phyloP scores from a whole-genome alignment of 2,329 filamentous ascomycete species.

The Fusarium algeriense region DNA sequence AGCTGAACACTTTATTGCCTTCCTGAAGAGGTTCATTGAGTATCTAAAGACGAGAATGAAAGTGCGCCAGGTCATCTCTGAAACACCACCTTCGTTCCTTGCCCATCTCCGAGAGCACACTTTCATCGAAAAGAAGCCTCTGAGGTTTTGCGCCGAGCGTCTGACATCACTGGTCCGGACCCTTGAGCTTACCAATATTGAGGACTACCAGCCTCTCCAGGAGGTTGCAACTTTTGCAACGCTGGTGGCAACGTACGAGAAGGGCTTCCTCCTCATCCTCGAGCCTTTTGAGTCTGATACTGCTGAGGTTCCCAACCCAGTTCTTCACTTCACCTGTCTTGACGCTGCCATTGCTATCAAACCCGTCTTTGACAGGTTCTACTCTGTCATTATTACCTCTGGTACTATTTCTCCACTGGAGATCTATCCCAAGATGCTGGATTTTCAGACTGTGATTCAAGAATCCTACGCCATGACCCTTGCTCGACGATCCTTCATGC shows the following conservation, averaged over 20 bases:
- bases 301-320: conserved; percentile 93
- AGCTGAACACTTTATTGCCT: conserved; percentile 95
- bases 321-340: conserved; percentile 96
- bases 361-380: conserved; percentile 96
- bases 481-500: conserved; percentile 92
- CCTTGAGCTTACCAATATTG: conserved; percentile 95
- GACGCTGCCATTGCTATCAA: conserved; percentile 98
- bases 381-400: conserved; percentile 97
- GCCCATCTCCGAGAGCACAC: conserved; percentile 94
- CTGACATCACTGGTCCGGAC: conserved; percentile 95
- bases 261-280: conserved; percentile 94
- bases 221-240: conserved; percentile 98
- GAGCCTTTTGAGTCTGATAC: conserved; percentile 97
- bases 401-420: conserved; percentile 96
- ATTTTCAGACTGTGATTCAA: conserved; percentile 91
- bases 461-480: conserved; percentile 99
- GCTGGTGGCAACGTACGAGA: conserved; percentile 95
- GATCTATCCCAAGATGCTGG: conserved; percentile 99
- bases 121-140: conserved; percentile 95
- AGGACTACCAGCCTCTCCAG: conserved; percentile 96
- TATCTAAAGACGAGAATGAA: conserved; percentile 99
- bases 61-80: conserved; percentile 95
- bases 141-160: conserved; percentile 94
- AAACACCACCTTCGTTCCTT: conserved; percentile 94
- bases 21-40: conserved; percentile 96